These are phyloP conservation scores for Cymbidium sinense DNA, from an alignment of 106 monocot genomes.

Conservation along the genomic window DNA sequence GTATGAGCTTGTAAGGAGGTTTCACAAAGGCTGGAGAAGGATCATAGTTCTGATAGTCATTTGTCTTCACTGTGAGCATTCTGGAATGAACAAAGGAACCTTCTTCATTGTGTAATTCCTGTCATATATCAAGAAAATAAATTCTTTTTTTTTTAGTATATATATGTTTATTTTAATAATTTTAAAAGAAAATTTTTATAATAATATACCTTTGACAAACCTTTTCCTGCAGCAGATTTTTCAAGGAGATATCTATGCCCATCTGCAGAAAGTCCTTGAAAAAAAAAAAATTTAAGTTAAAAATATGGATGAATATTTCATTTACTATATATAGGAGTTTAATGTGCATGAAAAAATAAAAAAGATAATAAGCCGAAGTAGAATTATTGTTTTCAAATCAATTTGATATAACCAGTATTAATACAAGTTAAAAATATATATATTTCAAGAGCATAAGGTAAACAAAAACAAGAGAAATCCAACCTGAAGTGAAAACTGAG, in stretches of 20 bases:
- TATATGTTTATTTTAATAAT: background rate
- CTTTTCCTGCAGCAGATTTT: background rate
- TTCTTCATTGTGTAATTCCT: constrained; percentile 16
- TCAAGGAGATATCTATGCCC: background rate
- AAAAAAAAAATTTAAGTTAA: background rate
- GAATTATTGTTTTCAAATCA: background rate
- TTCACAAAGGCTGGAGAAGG: constrained; percentile 46
- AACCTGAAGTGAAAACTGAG: constrained; percentile 2
- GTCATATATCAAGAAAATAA: background rate
- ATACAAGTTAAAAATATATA: background rate
- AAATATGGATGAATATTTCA: too few species aligned
- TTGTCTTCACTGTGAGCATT: constrained; percentile 36
- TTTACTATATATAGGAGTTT: too few species aligned
- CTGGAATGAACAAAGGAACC: constrained; percentile 22
- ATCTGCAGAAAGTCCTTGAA: background rate
- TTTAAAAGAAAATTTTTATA: background rate
- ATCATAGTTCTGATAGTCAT: constrained; percentile 55
- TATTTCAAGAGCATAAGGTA: background rate
- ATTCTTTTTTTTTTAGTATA: background rate
- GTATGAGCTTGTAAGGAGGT: constrained; percentile 65
- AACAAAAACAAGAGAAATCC: background rate
- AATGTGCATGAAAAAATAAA: background rate
- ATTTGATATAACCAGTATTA: background rate
- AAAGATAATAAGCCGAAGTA: background rate
- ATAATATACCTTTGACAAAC: background rate